Evolutionary conservation across 1,284 basidiomycete genomes (phyloP), one percentile per base, ranked within the genome.

Genomic region (Schizophyllum amplum): DNA sequence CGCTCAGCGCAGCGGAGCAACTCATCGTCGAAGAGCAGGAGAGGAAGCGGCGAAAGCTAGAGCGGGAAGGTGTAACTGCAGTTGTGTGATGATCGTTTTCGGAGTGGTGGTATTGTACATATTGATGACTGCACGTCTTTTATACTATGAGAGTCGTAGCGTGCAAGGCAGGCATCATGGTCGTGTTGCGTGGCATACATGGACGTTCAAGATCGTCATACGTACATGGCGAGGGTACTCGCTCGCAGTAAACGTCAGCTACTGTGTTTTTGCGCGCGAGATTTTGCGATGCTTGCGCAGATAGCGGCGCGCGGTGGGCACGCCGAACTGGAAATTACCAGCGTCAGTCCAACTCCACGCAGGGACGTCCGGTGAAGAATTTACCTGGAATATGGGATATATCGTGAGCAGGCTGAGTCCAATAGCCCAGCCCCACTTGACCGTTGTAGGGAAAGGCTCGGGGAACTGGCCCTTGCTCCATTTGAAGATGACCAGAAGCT

Each of bases 21-120:
- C 72, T 96, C 58, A 93, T 95, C 60, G 67, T 85, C 57, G 94
- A 95, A 71, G 93, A 96, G 53, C 87, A 90, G 71, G 90, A 92
- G 68, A 77, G 90, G 65, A 93, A 93, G 71, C 77, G 82, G 67
- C 75, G 87, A 61, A 74, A 76, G 58, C 84, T 87, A 80, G 86
- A 87, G 60, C 71, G 81, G 58, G 82, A 84, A 55, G 70, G 69
- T 59, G 57, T 65, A 51, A 65, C 67, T 60, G 69, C 57, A 67
- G 46, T 22, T 26, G 5, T 21, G 47, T 52, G 47, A 51, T 55
- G 51, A 22, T 26, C 55, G 21, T 59, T 53, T 53, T 57, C 59
- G 57, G 48, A 42, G 33, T 42, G 33, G 33, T 42, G 33, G 33
- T 42, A 42, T 42, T 9, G 33, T 42, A 42, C 33, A 42, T 42